Evolutionary conservation across 148 eudicot species (phyloP).

Genomic region (Amaranthus hypochondriacus): DNA sequence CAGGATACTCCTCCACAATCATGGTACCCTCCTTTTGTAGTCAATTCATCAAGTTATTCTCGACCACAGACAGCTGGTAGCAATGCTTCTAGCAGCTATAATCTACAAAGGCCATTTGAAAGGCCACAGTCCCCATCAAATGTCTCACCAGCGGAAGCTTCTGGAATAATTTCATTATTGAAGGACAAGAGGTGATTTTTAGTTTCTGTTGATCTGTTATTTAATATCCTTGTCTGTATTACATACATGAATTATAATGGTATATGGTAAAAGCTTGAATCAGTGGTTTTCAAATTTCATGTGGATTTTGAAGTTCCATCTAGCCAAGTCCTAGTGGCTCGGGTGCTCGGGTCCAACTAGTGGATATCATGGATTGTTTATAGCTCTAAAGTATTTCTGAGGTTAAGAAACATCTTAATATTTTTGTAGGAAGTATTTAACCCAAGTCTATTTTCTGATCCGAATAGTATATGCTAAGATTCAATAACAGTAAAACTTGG

Average conservation of each 20-base stretch:
- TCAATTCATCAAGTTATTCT: slow-evolving; percentile 51
- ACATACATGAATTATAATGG: background rate
- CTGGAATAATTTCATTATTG: slow-evolving; percentile 59
- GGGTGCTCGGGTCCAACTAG: background rate
- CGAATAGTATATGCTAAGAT: too few relatives aligned
- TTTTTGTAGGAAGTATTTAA: background rate
- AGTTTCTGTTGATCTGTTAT: background rate
- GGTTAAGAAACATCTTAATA: background rate
- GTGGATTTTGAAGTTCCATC: background rate
- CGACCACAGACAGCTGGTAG: slow-evolving; percentile 65
- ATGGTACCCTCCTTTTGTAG: slow-evolving; percentile 73
- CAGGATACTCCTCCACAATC: slow-evolving; percentile 58
- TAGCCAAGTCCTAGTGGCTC: background rate
- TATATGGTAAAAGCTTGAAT: background rate
- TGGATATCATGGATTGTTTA: background rate
- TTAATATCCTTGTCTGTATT: background rate
- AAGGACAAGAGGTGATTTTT: slow-evolving; percentile 69
- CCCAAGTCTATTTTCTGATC: too few relatives aligned
- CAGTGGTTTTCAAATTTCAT: background rate
- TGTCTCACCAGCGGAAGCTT: slow-evolving; percentile 91
- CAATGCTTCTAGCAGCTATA: slow-evolving; percentile 47
- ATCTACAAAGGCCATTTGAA: slow-evolving; percentile 50
- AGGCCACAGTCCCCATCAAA: slow-evolving; percentile 49
- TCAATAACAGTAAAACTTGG: too few relatives aligned
- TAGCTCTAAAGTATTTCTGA: background rate